Evolutionary conservation across 2,329 filamentous ascomycete species (phyloP), one percentile per base, ranked within the genome.

Genomic region (Clonostachys byssicola): DNA sequence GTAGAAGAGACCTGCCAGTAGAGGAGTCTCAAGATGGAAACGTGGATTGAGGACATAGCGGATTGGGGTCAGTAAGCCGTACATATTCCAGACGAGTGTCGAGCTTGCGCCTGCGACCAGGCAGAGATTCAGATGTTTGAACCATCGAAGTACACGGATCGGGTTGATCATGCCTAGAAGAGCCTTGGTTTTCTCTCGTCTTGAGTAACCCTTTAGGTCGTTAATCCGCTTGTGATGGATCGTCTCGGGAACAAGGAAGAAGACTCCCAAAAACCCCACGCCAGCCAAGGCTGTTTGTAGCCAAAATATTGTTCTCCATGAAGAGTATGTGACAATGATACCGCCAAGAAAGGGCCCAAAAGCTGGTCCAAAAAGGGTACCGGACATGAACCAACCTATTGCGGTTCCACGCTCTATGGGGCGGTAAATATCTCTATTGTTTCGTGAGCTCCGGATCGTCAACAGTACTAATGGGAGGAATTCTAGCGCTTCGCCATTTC

Each of bases 281-380:
- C 78, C 85, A 0, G 83, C 83, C 6, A 90, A 72, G 0, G 78
- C 86, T 1, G 83, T 81, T 59, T 91, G 87, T 1, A 92, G 70
- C 83, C 86, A 91, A 67, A 90, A 91, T 46, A 91, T 89, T 40
- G 80, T 78, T 16, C 86, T 75, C 88, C 88, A 92, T 3, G 75
- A 78, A 7, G 75, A 73, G 63, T 82, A 90, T 0, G 86, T 91
- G 14, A 91, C 85, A 44, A 92, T 88, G 41, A 90, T 82, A 20
- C 87, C 88, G 47, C 88, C 81, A 10, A 91, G 71, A 56, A 89
- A 87, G 1, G 81, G 80, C 0, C 87, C 86, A 57, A 87, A 73
- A 1, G 82, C 83, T 7, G 88, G 87, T 0, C 87, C 88, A 42
- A 89, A 80, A 0, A 91, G 69, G 0, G 84, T 88, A 1, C 86